Conservation (phyloP, 2,329 filamentous ascomycete genomes). For the Exophiala xenobiotica region DNA sequence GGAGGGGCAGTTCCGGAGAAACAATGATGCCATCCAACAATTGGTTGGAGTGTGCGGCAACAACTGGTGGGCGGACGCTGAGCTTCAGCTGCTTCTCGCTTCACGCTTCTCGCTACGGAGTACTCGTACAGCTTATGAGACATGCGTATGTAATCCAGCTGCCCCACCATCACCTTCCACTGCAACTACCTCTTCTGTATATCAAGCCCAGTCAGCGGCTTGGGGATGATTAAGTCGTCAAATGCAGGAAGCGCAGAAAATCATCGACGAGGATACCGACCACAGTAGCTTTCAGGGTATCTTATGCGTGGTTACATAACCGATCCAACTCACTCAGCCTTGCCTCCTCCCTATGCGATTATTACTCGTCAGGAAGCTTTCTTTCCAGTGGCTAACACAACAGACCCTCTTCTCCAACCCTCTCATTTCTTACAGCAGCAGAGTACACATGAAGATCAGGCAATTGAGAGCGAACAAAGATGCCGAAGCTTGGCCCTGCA, state of each 20-base stretch:
- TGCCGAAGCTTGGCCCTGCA: slow-evolving; percentile 11
- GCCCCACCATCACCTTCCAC: slow-evolving; percentile 4
- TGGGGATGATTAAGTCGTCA: slow-evolving; percentile 23
- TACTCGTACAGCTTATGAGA: neutral
- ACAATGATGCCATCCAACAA: slow-evolving; percentile 1
- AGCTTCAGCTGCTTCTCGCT: too few relatives aligned
- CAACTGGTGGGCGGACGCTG: neutral
- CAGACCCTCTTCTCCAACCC: neutral
- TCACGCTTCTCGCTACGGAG: too few relatives aligned
- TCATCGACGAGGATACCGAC: neutral
- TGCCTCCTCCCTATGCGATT: neutral
- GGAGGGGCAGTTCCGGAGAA: slow-evolving; percentile 9
- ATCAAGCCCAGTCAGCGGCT: slow-evolving; percentile 20
- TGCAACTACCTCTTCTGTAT: too few relatives aligned
- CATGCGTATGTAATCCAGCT: neutral
- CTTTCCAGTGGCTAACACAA: too few relatives aligned
- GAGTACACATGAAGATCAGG: slow-evolving; percentile 16
- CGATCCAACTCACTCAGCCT: neutral
- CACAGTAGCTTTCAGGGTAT: neutral
- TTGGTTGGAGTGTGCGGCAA: too few relatives aligned
- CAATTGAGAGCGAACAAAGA: slow-evolving; percentile 22
- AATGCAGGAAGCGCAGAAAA: slow-evolving; percentile 9
- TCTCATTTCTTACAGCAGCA: slow-evolving; percentile 10
- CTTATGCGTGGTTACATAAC: neutral
- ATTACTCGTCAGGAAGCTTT: too few relatives aligned